Base-by-base conservation (phyloP, 2,329 filamentous ascomycete genomes). In the Onygena corvina region DNA sequence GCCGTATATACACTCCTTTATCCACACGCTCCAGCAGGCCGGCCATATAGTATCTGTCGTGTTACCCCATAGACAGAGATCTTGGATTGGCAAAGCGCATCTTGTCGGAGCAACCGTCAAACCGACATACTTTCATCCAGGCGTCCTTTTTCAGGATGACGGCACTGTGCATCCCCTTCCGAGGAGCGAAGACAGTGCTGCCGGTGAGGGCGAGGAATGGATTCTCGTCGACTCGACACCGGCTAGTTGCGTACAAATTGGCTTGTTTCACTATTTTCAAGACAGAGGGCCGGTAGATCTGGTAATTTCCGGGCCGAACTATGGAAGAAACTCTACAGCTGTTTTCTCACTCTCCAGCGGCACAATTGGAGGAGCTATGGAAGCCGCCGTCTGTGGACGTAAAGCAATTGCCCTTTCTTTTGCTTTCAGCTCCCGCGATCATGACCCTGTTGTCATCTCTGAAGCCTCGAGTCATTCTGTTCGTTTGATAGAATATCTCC, bases 1-100 rank as follows among this genome's bases (percentile, higher is more conserved):
- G 40, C 86, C 86, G 5, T 90, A 90, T 60, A 77, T 90, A 53
- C 84, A 86, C 69, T 81, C 78, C 54, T 76, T 90, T 51, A 76
- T 89, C 36, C 72, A 78, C 53, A 76, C 77, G 48, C 80, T 92
- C 46, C 80, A 87, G 64, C 67, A 73, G 50, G 80, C 83, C 27
- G 88, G 88, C 5, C 90, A 95, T 67, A 75, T 72, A n/a, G 86
- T 96, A 53, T 94, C 87, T 5, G 89, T 98, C 46, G 84, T 92
- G 55, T 78, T 98, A 11, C 92, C 92, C 1, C 80, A 95, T 65
- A 83, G 82, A 4, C 92, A 98, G 69, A 81, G 90, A 54, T 94
- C 88, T 50, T 98, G 92, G 92, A 96, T 98, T 60, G 89, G 89
- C 59, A 98, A 98, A 73, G 92, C 92, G 2, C 92, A 96, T 67